These are phyloP conservation scores for Alternaria triticina DNA, from an alignment of 2,329 filamentous ascomycete species.

Conservation along the genomic window DNA sequence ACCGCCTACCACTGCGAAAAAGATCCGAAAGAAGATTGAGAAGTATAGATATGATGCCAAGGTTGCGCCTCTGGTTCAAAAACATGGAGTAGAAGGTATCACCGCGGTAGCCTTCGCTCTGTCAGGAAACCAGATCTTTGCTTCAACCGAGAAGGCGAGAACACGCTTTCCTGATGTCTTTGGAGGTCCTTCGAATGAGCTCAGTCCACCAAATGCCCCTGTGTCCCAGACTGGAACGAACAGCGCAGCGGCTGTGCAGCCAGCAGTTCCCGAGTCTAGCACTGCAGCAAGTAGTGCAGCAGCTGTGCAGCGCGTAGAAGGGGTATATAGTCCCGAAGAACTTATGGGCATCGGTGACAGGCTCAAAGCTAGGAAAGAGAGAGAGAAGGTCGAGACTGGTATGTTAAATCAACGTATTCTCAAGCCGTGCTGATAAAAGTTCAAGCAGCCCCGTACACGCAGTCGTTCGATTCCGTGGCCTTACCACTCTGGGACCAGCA, in stretches of 20 bases:
- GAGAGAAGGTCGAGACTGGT: background rate
- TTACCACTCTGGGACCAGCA: conserved; percentile 3
- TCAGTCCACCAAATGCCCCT: too few relatives aligned
- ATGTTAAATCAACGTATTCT: background rate
- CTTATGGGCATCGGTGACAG: background rate
- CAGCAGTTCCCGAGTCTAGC: background rate
- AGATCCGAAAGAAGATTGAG: background rate
- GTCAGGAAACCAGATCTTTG: background rate
- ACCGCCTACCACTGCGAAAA: background rate
- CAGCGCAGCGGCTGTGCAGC: background rate
- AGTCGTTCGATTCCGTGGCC: background rate
- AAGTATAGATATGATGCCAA: background rate
- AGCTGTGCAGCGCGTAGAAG: background rate
- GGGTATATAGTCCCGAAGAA: background rate
- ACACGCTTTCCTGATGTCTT: background rate
- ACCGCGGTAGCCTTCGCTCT: background rate
- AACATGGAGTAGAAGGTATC: background rate
- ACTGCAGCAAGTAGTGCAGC: background rate
- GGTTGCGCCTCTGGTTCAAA: background rate
- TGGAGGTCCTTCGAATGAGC: background rate
- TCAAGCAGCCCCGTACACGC: background rate
- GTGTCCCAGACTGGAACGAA: too few relatives aligned
- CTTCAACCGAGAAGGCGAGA: background rate
- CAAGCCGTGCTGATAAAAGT: background rate
- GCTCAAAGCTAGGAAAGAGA: background rate